Percentiles rank a stretch among this genome's conserved stretches.
phyloP scores from a whole-genome alignment of 768 basidiomycete species.

The Suillus fuscotomentosus region DNA sequence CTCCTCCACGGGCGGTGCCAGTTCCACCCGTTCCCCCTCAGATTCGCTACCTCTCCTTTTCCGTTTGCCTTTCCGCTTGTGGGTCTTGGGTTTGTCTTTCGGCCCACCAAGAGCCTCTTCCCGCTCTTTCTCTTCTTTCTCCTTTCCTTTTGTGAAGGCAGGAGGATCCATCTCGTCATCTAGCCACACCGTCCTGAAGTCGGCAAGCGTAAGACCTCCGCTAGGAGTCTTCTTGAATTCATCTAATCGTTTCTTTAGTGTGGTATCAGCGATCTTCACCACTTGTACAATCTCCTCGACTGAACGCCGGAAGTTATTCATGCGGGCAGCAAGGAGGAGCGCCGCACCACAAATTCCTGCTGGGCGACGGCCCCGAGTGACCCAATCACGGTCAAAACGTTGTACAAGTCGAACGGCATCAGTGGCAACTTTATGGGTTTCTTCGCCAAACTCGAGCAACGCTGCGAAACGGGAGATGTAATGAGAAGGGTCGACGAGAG shows the following conservation, averaged over 20 bases:
- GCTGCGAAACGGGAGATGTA: conserved; percentile 96
- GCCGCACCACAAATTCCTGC: conserved; percentile 98
- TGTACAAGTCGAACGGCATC: conserved; percentile 94
- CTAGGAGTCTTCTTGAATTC: conserved; percentile 93
- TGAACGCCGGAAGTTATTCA: conserved; percentile 95
- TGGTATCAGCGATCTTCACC: conserved; percentile 97
- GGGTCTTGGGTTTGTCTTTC: conserved; percentile 26
- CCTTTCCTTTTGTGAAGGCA: conserved; percentile 77
- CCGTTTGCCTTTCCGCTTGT: conserved; percentile 36
- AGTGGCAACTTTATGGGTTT: conserved; percentile 86
- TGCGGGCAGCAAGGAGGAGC: conserved; percentile 90
- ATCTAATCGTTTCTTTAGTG: conserved; percentile 87
- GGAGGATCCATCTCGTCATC: conserved; percentile 93
- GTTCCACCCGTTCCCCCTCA: conserved; percentile 28
- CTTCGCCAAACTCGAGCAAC: conserved; percentile 93
- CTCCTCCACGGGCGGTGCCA: conserved; percentile 14
- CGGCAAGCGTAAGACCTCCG: conserved; percentile 80
- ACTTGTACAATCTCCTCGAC: conserved; percentile 97
- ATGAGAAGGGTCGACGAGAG: conserved; percentile 92
- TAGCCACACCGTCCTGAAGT: conserved; percentile 88
- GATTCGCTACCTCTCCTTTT: conserved; percentile 39
- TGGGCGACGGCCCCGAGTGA: conserved; percentile 91
- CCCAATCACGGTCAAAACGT: conserved; percentile 96
- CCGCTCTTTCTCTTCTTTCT: conserved; percentile 60
- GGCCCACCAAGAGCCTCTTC: conserved; percentile 35